Evolutionary conservation across 164 flowering plant species (phyloP).

Genomic region (Euptelea pleiosperma): DNA sequence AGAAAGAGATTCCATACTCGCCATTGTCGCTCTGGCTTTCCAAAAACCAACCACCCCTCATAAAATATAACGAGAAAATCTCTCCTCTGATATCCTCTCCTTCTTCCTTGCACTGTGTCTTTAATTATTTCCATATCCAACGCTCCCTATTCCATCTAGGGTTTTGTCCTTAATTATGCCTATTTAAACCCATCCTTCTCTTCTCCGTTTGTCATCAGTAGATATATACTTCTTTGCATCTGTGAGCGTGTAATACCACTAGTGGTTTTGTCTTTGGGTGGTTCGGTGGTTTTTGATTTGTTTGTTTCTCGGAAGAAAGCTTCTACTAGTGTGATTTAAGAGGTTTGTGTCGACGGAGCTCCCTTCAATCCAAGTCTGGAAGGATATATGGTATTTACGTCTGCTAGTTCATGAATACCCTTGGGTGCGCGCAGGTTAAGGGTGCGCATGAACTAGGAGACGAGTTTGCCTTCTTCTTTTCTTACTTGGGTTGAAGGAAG

Average conservation of each 20-base stretch:
- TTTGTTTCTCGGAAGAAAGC: too few species aligned
- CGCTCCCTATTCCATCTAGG: conserved; percentile 1
- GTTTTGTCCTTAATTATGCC: background rate
- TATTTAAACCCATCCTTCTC: too few species aligned
- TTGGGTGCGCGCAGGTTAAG: too few species aligned
- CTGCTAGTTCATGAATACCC: conserved; percentile 40
- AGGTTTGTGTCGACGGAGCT: conserved; percentile 13
- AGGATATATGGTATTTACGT: conserved; percentile 12
- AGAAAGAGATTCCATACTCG: conserved; percentile 11
- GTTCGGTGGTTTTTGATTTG: too few species aligned
- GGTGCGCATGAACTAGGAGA: conserved; percentile 42
- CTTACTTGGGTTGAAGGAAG: conserved; percentile 32
- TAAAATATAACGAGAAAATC: conserved; percentile 21
- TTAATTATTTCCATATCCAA: too few species aligned
- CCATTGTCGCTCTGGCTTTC: conserved; percentile 13
- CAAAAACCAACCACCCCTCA: background rate
- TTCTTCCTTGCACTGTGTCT: background rate
- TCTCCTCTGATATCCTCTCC: conserved; percentile 10
- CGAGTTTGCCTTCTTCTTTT: conserved; percentile 19
- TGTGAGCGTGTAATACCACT: too few species aligned
- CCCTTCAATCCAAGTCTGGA: conserved; percentile 19
- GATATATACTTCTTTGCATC: too few species aligned
- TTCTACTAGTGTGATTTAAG: too few species aligned
- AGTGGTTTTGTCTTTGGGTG: background rate
- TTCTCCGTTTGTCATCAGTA: too few species aligned